phyloP scores from a whole-genome alignment of 305 asterid species.

The Solanum aculeatissimum region DNA sequence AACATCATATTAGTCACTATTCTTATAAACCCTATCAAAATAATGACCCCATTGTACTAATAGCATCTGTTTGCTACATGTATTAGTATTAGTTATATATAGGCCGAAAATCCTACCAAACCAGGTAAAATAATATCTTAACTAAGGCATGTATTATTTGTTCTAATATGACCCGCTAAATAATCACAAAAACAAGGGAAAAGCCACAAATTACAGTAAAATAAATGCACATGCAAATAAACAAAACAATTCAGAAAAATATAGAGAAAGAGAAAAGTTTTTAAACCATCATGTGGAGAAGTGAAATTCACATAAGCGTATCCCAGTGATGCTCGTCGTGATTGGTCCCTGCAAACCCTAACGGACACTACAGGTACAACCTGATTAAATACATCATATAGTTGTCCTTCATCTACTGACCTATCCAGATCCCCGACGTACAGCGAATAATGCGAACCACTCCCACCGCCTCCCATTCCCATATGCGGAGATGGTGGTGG shows the following conservation, averaged over 20 bases:
- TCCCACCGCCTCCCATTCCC: not conserved
- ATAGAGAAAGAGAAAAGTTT: not conserved
- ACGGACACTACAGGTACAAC: slow-evolving; percentile 57
- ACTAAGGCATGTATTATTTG: not conserved
- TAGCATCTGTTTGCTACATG: not conserved
- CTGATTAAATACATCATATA: slow-evolving; percentile 51
- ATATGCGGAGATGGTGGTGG: slow-evolving; percentile 11
- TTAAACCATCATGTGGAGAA: slow-evolving; percentile 47
- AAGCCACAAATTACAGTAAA: no score
- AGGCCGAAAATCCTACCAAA: not conserved
- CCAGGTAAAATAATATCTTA: not conserved
- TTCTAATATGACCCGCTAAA: not conserved
- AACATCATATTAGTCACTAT: not conserved
- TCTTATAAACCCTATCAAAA: not conserved
- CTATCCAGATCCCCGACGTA: slow-evolving; percentile 65
- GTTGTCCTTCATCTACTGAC: slow-evolving; percentile 41
- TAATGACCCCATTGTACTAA: no score
- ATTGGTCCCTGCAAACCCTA: slow-evolving; percentile 66
- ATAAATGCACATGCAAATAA: not conserved
- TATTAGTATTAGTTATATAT: not conserved
- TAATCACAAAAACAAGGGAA: no score
- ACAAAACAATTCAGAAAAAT: not conserved
- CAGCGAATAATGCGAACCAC: slow-evolving; percentile 24
- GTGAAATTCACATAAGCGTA: slow-evolving; percentile 68
- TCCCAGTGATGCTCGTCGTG: slow-evolving; percentile 42